Base-by-base conservation (phyloP, 2,329 filamentous ascomycete genomes). In the Leptographium flavum region DNA sequence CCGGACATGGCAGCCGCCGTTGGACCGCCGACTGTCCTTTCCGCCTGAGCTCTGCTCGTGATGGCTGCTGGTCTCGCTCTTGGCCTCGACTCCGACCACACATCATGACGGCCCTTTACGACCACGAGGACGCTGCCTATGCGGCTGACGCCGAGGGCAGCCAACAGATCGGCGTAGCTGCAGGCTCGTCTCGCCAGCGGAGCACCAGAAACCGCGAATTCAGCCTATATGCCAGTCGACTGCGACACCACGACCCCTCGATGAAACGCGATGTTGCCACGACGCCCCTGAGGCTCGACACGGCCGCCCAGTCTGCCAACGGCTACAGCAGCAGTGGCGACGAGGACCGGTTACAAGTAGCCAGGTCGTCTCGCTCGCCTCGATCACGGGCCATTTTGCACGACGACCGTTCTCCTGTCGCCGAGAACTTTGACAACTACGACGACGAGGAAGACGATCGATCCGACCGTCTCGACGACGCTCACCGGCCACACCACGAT, bases 221-320 rank as follows among this genome's bases (percentile, higher is more conserved):
- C 41, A 50, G 50, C 45, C 50, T 54, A 36, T 53, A 52, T 47
- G 53, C 57, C 35, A 50, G 41, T 47, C 54, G 50, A 30, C 47
- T 54, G 50, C 54, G 54, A 51, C 54, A 52, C 25, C 47, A 43
- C 23, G 30, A 52, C 47, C 54, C 56, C 53, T 53, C 54, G 55
- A 53, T 52, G 56, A 57, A 58, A 60, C 49, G 43, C 56, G 54
- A 52, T 50, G 49, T 39, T 21, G 50, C 47, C 27, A 50, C 53
- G 36, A 47, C 50, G 42, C 49, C 47, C 45, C 47, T 46, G 9
- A 11, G 25, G 25, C 45, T 47, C 48, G 48, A 46, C 41, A 25
- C 43, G 39, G 43, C 37, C 36, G 40, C 30, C 32, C n/a, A 10
- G 28, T 13, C 28, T n/a, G 38, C 43, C 7, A 25, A 39, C 32